phyloP scores from a whole-genome alignment of 2,329 filamentous ascomycete genomes.

The Talaromyces sp. region DNA sequence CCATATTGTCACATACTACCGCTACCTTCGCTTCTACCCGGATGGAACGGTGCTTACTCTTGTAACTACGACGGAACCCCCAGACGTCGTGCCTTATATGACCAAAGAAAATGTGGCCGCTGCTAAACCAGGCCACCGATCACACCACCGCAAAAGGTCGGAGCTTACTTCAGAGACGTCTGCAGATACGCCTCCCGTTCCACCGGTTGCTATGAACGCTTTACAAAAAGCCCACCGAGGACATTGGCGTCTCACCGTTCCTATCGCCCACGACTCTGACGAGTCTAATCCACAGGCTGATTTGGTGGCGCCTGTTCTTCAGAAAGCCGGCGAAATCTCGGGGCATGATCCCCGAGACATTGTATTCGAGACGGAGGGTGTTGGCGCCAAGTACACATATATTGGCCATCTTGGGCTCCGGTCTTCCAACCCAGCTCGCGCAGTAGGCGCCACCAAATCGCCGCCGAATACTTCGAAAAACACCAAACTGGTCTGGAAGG shows the following conservation, averaged over 20 bases:
- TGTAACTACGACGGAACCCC: slow-evolving; percentile 72
- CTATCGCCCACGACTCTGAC: slow-evolving; percentile 23
- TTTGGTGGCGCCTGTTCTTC: slow-evolving; percentile 32
- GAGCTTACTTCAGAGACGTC: slow-evolving; percentile 31
- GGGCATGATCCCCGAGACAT: slow-evolving; percentile 52
- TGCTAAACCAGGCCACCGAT: slow-evolving; percentile 27
- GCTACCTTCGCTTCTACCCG: slow-evolving; percentile 90
- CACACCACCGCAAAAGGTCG: slow-evolving; percentile 34
- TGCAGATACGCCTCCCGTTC: slow-evolving; percentile 23
- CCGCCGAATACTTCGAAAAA: slow-evolving; percentile 55
- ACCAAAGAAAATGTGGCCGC: slow-evolving; percentile 61
- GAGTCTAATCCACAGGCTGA: slow-evolving; percentile 21
- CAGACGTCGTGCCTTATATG: slow-evolving; percentile 81
- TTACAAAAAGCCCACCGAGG: slow-evolving; percentile 65
- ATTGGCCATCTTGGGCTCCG: slow-evolving; percentile 71
- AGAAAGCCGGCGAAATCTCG: slow-evolving; percentile 14
- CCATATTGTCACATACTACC: slow-evolving; percentile 96
- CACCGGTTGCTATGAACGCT: slow-evolving; percentile 43
- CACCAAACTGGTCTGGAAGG: slow-evolving; percentile 83
- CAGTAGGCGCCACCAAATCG: slow-evolving; percentile 34
- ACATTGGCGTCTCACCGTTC: slow-evolving; percentile 60
- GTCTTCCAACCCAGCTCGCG: slow-evolving; percentile 48
- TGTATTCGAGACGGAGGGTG: slow-evolving; percentile 81
- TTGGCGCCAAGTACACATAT: slow-evolving; percentile 73
- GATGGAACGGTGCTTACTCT: slow-evolving; percentile 80